Evolutionary conservation across 2,329 filamentous ascomycete species (phyloP).

Genomic region (Aciculosporium take): DNA sequence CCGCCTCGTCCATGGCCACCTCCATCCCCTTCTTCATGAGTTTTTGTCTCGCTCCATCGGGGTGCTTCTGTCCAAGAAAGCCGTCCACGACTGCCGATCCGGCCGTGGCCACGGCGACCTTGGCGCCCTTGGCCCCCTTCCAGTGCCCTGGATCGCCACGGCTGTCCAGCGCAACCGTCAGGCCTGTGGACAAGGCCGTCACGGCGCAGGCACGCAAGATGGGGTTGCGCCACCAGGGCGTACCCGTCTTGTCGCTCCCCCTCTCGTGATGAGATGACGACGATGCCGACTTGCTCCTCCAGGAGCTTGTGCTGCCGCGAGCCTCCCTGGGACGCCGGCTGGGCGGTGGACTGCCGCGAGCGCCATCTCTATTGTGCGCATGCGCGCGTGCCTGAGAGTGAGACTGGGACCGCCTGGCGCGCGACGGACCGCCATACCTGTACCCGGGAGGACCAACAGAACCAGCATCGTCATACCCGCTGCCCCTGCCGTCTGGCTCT

Average conservation of each 20-base stretch:
- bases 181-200: conserved; percentile 32
- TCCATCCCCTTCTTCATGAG: conserved; percentile 5
- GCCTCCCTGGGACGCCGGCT: background rate
- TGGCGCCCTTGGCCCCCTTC: conserved; percentile 34
- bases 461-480: background rate
- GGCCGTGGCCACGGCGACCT: conserved; percentile 32
- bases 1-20: conserved; percentile 6
- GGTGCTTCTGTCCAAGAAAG: conserved; percentile 24
- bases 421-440: background rate
- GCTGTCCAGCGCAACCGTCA: conserved; percentile 31
- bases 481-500: background rate
- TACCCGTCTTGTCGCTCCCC: background rate
- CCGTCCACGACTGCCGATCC: conserved; percentile 35
- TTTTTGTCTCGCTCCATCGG: conserved; percentile 11
- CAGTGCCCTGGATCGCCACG: conserved; percentile 31
- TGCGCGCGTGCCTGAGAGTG: background rate
- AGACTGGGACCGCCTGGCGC: background rate
- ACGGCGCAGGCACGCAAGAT: conserved; percentile 26
- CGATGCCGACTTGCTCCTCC: background rate
- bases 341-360: background rate
- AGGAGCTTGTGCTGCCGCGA: background rate
- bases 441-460: background rate
- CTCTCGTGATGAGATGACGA: background rate
- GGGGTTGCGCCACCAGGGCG: conserved; percentile 23
- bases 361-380: background rate